Base-by-base conservation (phyloP, 2,329 filamentous ascomycete species). In the Trichoderma oligosporum region DNA sequence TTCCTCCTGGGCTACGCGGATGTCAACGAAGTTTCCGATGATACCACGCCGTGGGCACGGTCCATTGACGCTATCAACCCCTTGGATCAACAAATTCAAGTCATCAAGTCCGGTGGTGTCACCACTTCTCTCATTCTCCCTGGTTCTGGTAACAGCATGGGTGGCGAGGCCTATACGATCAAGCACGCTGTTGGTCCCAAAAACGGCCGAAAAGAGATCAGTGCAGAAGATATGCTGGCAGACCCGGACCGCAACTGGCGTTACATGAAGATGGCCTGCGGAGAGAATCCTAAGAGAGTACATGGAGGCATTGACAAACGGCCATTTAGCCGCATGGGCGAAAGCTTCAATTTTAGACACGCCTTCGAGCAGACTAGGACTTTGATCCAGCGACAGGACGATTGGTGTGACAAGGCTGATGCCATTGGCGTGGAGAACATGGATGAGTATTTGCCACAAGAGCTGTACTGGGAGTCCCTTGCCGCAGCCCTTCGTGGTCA, bases 261-360 rank as follows among this genome's bases (percentile, higher is more conserved):
- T 18, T 89, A 87, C 68, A 86, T 89, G 78, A 89, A 89, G 73
- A 89, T 89, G 85, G 86, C 86, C 0, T 89, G 85, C 61, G 86
- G 86, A 33, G 86, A 89, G 70, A 89, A 89, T 63, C 74, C 85
- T 1, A 87, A 87, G 72, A 72, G 77, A 1, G 73, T 83, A 0
- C 86, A 87, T 59, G 84, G 84, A 8, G 75, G 74, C 44, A 65
- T 72, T 4, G 82, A 82, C 22, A 75, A 78, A 51, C 73, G 74
- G 44, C 84, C 83, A 0, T 76, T 76, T 55, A 87, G 82, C 60
- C 76, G 86, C 1, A 73, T 89, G 65, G 86, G 86, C 7, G 85
- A 89, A 70, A 85, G 84, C 46, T 89, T 83, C 78, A 79, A 84
- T 61, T 86, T 89, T 64, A 78, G 86, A 2, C 84, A 85, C 58